phyloP scores from a whole-genome alignment of 2,329 filamentous ascomycete species.

The Xylaria polymorpha region DNA sequence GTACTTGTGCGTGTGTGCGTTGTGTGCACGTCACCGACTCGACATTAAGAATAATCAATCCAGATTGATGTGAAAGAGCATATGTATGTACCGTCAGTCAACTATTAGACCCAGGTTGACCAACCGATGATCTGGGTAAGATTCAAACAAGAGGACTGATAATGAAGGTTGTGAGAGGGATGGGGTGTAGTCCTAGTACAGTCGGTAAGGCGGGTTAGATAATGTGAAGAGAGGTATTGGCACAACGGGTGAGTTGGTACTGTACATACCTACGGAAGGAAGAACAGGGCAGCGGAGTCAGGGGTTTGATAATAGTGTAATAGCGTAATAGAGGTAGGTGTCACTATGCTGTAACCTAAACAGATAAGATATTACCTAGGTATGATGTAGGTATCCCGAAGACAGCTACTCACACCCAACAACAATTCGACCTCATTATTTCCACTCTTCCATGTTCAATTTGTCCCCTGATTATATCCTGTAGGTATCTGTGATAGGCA shows the following conservation, averaged over 20 bases:
- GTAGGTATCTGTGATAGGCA: not conserved
- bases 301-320: not conserved
- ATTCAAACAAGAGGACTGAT: conserved; percentile 11
- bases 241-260: not conserved
- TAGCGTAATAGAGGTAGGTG: not conserved
- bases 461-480: not conserved
- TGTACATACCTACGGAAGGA: not conserved
- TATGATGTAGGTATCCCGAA: too few species aligned
- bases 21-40: conserved; percentile 19
- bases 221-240: conserved; percentile 13
- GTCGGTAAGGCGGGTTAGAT: conserved; percentile 1
- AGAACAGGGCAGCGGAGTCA: not conserved
- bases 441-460: not conserved
- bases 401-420: not conserved
- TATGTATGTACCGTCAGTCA: conserved; percentile 3
- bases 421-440: not conserved
- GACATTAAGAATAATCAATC: not conserved
- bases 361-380: too few species aligned
- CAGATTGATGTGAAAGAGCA: not conserved
- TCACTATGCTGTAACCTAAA: too few species aligned
- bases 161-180: conserved; percentile 4
- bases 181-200: conserved; percentile 7
- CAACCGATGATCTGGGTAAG: not conserved
- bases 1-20: not conserved
- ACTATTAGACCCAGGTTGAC: conserved; percentile 1